Conservation (phyloP, 2,329 filamentous ascomycete genomes). For the Knufia petricola region DNA sequence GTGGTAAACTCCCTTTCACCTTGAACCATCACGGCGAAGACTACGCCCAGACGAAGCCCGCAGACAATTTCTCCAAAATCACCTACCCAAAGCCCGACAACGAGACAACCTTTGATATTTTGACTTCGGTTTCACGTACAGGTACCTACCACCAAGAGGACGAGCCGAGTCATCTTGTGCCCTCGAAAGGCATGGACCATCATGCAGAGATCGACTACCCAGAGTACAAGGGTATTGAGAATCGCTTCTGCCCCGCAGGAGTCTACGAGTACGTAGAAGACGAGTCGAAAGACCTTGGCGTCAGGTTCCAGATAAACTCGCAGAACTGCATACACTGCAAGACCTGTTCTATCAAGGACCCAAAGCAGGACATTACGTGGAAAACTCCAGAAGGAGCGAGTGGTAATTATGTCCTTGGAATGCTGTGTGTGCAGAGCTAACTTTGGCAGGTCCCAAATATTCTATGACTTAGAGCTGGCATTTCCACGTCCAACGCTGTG, state of each 20-base stretch:
- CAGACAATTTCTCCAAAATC: slow-evolving; percentile 74
- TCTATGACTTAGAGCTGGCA: slow-evolving; percentile 3
- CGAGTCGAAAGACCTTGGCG: slow-evolving; percentile 70
- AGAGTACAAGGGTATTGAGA: slow-evolving; percentile 83
- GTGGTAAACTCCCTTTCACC: slow-evolving; percentile 84
- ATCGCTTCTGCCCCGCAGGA: slow-evolving; percentile 90
- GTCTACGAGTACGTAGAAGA: slow-evolving; percentile 99
- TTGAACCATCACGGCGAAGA: slow-evolving; percentile 74
- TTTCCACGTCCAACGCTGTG: not conserved
- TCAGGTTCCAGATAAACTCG: slow-evolving; percentile 93
- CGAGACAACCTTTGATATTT: slow-evolving; percentile 87
- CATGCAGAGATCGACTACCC: slow-evolving; percentile 79
- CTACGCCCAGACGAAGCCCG: slow-evolving; percentile 66
- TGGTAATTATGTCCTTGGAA: not conserved
- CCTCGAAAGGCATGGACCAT: slow-evolving; percentile 89
- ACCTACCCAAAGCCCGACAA: slow-evolving; percentile 96
- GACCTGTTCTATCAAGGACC: slow-evolving; percentile 98
- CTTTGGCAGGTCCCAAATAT: slow-evolving; percentile 6
- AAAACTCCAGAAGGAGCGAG: slow-evolving; percentile 85
- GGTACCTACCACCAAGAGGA: slow-evolving; percentile 99
- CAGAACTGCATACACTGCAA: slow-evolving; percentile 99
- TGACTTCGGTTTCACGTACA: slow-evolving; percentile 89
- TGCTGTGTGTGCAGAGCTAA: not conserved
- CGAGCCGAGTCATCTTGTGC: slow-evolving; percentile 78
- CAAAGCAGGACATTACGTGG: slow-evolving; percentile 95